A percentile compares a stretch with the other conserved stretches of the same genome.
phyloP scores from a whole-genome alignment of 2,329 filamentous ascomycete species.

The Ceratocystis diversiconidia region DNA sequence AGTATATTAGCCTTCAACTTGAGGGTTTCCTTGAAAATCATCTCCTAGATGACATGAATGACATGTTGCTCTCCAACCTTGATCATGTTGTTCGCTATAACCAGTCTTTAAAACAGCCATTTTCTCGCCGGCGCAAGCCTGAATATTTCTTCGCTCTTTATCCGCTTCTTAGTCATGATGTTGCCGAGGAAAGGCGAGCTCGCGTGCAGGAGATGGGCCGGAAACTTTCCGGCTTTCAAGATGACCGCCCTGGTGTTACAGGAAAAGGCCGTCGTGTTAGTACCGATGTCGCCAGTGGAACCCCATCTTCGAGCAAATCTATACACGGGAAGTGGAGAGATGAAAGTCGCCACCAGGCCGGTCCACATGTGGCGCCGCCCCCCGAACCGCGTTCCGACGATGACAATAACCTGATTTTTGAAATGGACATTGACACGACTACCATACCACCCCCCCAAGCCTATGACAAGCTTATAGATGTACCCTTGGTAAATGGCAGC shows the following conservation, averaged over 20 bases:
- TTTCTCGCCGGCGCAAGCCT: slow-evolving; percentile 60
- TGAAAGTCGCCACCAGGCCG: neutral
- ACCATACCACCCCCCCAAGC: neutral
- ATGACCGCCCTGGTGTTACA: neutral
- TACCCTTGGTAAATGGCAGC: neutral
- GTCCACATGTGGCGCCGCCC: neutral
- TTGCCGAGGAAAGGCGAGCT: slow-evolving; percentile 53
- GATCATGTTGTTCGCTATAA: slow-evolving; percentile 69
- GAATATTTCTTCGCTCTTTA: slow-evolving; percentile 43
- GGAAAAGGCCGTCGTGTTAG: slow-evolving; percentile 30
- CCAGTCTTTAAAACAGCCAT: slow-evolving; percentile 62
- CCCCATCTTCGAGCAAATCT: slow-evolving; percentile 29
- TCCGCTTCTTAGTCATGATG: slow-evolving; percentile 47
- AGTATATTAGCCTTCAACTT: slow-evolving; percentile 83
- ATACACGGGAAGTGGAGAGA: slow-evolving; percentile 33
- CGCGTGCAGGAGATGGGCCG: slow-evolving; percentile 67
- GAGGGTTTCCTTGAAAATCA: slow-evolving; percentile 88
- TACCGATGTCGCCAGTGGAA: neutral
- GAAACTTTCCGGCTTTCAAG: slow-evolving; percentile 46
- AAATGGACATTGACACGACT: slow-evolving; percentile 15
- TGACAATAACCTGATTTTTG: slow-evolving; percentile 15
- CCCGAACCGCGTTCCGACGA: neutral
- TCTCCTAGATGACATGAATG: slow-evolving; percentile 70
- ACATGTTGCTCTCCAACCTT: slow-evolving; percentile 66
- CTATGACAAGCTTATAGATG: neutral